Percentiles rank a stretch among this genome's conserved stretches.
phyloP scores from a whole-genome alignment of 2,329 filamentous ascomycete species.

The Domatiomyces catenatus region DNA sequence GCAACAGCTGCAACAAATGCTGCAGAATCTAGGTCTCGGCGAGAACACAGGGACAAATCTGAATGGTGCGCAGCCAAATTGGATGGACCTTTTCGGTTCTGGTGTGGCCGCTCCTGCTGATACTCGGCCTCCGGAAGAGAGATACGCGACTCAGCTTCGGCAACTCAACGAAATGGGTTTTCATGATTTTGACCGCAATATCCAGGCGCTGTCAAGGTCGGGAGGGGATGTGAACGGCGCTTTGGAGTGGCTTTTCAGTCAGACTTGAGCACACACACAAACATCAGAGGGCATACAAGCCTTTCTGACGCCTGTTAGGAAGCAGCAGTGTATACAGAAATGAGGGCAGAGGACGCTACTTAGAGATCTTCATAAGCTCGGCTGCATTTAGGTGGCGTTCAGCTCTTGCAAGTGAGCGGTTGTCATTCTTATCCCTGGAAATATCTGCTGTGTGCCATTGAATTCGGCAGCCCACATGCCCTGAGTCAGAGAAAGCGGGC shows the following conservation, averaged over 20 bases:
- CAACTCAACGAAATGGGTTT: conserved; percentile 99
- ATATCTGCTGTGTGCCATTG: background rate
- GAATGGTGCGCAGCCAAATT: conserved; percentile 12
- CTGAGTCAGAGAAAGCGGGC: background rate
- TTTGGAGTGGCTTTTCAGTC: conserved; percentile 17
- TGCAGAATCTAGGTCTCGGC: conserved; percentile 34
- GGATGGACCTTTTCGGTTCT: conserved; percentile 22
- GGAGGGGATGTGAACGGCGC: conserved; percentile 87
- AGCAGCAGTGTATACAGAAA: background rate
- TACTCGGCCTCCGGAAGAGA: conserved; percentile 79
- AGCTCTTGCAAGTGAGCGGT: background rate
- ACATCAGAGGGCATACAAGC: background rate
- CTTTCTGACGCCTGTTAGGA: background rate
- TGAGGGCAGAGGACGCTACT: background rate
- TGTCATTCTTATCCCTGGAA: background rate
- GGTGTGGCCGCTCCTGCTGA: conserved; percentile 42
- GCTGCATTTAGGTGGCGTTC: background rate
- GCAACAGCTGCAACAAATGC: conserved; percentile 41
- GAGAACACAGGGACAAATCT: conserved; percentile 20
- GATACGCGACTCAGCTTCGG: conserved; percentile 75
- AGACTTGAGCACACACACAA: conserved; percentile 5
- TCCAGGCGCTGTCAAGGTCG: conserved; percentile 70
- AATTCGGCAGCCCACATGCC: background rate
- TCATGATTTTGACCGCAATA: conserved; percentile 87
- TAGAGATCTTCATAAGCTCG: background rate